Evolutionary conservation across 2,329 filamentous ascomycete species (phyloP).

Genomic region (Septoria linicola): DNA sequence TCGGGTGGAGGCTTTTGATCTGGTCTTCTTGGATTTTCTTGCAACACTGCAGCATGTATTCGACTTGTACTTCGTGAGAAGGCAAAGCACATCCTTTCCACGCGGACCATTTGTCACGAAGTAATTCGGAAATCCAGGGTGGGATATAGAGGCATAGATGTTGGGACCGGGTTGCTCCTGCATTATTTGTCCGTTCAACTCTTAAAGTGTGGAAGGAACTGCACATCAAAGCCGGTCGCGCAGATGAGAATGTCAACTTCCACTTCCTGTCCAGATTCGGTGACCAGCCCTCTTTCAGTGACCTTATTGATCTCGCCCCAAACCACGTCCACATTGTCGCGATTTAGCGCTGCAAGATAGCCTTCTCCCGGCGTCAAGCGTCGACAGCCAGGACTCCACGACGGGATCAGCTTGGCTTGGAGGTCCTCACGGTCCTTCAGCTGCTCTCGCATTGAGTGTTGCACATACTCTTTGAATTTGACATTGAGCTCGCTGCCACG

Average conservation of each 20-base stretch:
- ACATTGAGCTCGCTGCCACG: constrained; percentile 19
- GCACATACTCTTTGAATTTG: constrained; percentile 23
- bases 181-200: constrained; percentile 39
- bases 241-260: constrained; percentile 33
- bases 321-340: constrained; percentile 29
- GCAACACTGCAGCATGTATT: constrained; percentile 29
- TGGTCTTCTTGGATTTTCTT: constrained; percentile 32
- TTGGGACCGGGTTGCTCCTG: constrained; percentile 28
- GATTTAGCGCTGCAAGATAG: constrained; percentile 40
- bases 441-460: constrained; percentile 50
- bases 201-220: constrained; percentile 38
- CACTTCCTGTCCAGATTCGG: constrained; percentile 23
- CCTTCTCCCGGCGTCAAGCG: constrained; percentile 55
- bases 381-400: constrained; percentile 65
- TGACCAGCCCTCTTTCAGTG: constrained; percentile 27
- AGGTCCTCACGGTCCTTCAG: constrained; percentile 57
- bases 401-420: constrained; percentile 57
- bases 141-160: constrained; percentile 33
- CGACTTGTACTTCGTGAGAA: constrained; percentile 21
- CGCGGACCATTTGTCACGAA: constrained; percentile 33
- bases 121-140: constrained; percentile 36
- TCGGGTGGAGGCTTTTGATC: constrained; percentile 29
- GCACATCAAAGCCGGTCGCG: constrained; percentile 21
- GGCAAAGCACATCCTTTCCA: constrained; percentile 24
- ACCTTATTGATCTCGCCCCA: constrained; percentile 30